phyloP scores from a whole-genome alignment of 192 early-diverging fungal genomes.

The Martensiomyces pterosporus region DNA sequence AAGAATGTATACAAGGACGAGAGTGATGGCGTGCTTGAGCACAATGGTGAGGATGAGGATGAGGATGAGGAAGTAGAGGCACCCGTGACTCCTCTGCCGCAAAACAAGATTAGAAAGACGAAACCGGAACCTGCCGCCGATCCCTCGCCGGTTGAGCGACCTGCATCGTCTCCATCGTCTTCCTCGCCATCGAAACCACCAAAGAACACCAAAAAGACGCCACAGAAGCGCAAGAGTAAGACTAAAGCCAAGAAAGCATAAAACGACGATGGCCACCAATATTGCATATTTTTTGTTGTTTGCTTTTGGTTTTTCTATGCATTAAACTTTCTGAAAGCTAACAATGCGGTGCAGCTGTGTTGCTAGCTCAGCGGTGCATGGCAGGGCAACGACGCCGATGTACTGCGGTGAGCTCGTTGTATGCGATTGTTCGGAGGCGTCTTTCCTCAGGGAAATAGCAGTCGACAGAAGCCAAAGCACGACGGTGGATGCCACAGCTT shows the following conservation, averaged over 20 bases:
- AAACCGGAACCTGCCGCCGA: too few species aligned
- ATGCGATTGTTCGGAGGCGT: too few species aligned
- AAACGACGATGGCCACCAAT: neutral
- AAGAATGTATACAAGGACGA: too few species aligned
- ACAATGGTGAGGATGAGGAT: neutral
- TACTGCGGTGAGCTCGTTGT: too few species aligned
- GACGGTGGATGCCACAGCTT: constrained; percentile 1
- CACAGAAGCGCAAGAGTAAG: constrained; percentile 13
- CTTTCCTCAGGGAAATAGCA: too few species aligned
- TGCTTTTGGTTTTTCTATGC: neutral
- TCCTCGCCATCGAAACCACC: neutral
- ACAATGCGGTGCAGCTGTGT: constrained; percentile 22
- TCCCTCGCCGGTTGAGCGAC: too few species aligned
- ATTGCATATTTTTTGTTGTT: neutral
- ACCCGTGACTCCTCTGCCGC: too few species aligned
- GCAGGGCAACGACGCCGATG: constrained; percentile 37
- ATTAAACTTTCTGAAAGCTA: neutral
- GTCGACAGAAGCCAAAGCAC: constrained; percentile 28
- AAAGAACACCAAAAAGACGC: neutral
- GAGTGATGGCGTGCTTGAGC: neutral
- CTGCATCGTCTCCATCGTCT: too few species aligned
- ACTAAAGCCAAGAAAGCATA: constrained; percentile 4
- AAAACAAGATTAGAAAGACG: too few species aligned
- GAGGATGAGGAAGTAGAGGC: too few species aligned
- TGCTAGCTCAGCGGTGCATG: constrained; percentile 33